Evolutionary conservation across 139 green algal genomes (phyloP).

Genomic region (Chlamydomonas incerta): DNA sequence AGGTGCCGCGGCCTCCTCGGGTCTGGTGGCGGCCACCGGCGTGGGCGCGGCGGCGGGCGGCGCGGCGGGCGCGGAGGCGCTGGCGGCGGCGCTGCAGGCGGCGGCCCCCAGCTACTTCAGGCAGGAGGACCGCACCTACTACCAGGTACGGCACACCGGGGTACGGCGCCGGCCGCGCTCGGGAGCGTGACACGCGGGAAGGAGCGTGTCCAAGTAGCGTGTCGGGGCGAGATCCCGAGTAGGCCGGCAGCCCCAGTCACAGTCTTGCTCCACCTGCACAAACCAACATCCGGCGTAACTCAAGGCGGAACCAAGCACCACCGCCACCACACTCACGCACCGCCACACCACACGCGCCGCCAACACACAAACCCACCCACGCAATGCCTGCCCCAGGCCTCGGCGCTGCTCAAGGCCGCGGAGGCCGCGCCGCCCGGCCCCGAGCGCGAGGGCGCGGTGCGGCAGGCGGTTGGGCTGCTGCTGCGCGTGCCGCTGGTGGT

Average conservation of each 20-base stretch:
- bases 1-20: neutral
- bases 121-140: conserved; percentile 83
- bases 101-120: conserved; percentile 83
- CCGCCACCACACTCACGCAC: neutral
- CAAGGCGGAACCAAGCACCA: too few relatives aligned
- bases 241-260: too few relatives aligned
- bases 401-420: conserved; percentile 64
- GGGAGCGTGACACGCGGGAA: too few relatives aligned
- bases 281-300: too few relatives aligned
- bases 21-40: conserved; percentile 17
- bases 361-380: neutral
- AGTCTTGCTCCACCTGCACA: too few relatives aligned
- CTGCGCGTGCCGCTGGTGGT: conserved; percentile 58
- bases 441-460: conserved; percentile 62
- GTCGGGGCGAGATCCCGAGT: too few relatives aligned
- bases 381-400: conserved; percentile 60
- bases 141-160: conserved; percentile 72
- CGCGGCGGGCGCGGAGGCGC: conserved; percentile 60
- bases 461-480: conserved; percentile 72
- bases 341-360: too few relatives aligned
- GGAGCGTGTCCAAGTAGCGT: too few relatives aligned
- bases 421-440: conserved; percentile 55
- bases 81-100: conserved; percentile 70
- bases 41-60: conserved; percentile 33
- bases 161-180: too few relatives aligned